phyloP scores from a whole-genome alignment of 75 land plant species.

The Sequoiadendron giganteum region DNA sequence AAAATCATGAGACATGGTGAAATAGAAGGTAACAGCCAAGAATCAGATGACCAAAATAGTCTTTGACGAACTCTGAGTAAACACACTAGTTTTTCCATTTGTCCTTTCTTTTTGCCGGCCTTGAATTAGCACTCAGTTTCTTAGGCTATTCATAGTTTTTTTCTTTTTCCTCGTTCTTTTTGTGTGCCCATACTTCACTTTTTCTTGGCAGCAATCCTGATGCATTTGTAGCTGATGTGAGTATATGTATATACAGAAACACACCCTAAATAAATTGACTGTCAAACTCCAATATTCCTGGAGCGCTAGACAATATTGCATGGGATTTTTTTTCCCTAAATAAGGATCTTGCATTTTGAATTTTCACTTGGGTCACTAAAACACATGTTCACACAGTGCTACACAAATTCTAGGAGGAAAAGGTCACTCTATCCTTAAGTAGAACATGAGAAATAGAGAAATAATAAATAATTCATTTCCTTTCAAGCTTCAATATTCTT shows the following conservation, averaged over 20 bases:
- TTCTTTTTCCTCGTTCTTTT: not conserved
- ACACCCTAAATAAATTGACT: not conserved
- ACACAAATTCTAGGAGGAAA: too few species aligned
- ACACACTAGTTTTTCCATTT: not conserved
- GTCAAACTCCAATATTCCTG: not conserved
- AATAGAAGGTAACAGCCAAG: not conserved
- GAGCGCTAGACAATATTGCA: not conserved
- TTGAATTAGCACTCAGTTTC: not conserved
- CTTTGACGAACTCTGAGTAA: not conserved
- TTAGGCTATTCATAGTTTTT: not conserved
- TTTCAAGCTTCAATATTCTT: not conserved
- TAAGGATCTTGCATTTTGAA: not conserved
- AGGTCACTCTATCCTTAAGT: too few species aligned
- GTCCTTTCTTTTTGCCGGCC: not conserved
- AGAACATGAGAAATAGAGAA: too few species aligned
- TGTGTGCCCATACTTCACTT: not conserved
- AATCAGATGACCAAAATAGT: not conserved
- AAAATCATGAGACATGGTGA: not conserved
- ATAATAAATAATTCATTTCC: too few species aligned
- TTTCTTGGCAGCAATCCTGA: not conserved
- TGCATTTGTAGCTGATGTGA: not conserved
- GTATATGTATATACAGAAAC: not conserved
- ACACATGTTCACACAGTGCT: not conserved
- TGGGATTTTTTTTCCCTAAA: not conserved
- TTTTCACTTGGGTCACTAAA: not conserved